phyloP scores from a whole-genome alignment of 805 yeast genomes.

The Grigorovia transvaalensis region DNA sequence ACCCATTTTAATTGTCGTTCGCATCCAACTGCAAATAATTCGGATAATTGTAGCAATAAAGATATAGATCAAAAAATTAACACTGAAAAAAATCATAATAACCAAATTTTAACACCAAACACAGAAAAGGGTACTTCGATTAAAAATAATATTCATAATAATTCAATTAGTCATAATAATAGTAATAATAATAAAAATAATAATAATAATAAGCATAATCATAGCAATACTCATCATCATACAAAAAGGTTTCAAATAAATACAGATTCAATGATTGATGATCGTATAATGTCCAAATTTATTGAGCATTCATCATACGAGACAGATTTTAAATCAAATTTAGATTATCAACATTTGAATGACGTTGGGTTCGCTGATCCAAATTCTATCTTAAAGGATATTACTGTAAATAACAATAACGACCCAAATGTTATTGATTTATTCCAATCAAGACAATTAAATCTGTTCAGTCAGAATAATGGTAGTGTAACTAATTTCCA shows the following conservation, averaged over 20 bases:
- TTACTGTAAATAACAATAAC: background rate
- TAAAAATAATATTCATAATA: background rate
- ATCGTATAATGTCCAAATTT: conserved; percentile 2
- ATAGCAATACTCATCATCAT: background rate
- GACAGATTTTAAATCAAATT: conserved; percentile 38
- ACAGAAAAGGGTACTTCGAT: background rate
- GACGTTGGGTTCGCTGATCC: conserved; percentile 45
- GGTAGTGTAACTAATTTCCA: background rate
- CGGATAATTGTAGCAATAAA: background rate
- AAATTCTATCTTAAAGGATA: background rate
- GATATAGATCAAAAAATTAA: background rate
- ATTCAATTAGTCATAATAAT: background rate
- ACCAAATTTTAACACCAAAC: background rate
- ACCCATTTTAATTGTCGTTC: background rate
- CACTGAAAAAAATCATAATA: background rate
- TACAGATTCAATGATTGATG: background rate
- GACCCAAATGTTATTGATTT: conserved; percentile 5
- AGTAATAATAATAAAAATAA: background rate
- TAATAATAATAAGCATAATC: background rate
- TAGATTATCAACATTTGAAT: conserved; percentile 35
- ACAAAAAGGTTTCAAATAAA: background rate
- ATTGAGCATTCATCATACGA: conserved; percentile 30
- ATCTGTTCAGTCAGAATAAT: conserved; percentile 32
- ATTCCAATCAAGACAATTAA: conserved; percentile 44
- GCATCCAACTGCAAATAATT: background rate